Base-by-base conservation (phyloP, 2,329 filamentous ascomycete genomes). In the Phoma sp. region DNA sequence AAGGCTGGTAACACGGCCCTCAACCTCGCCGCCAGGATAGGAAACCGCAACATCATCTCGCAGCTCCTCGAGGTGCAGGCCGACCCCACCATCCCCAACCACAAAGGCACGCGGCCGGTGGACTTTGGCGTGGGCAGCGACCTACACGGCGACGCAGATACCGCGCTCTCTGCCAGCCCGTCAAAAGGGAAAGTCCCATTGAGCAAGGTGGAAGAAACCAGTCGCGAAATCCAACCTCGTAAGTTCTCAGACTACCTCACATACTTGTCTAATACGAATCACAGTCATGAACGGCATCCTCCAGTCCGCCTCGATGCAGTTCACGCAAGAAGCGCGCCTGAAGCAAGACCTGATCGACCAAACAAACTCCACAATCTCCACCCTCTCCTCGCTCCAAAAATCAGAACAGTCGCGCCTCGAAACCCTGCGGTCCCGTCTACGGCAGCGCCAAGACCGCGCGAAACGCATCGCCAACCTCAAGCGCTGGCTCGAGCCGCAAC, bases 31-130 rank as follows among this genome's bases (percentile, higher is more conserved):
- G 93, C 95, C 1, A 85, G 95, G 58, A 96, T 97, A 63, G 92
- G 92, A 21, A 98, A 96, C 72, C 84, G 90, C 51, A 96, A 92
- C 67, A 96, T 99, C 66, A 96, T 98, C 54, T 94, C 92, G n/a
- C 95, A 99, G 72, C 81, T 99, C 29, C 82, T 98, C 10, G 95
- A 99, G 76, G 93, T 99, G 38, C 92, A 94, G 52, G 95, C 95
- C 1, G 92, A 98, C 74, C 89, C 92, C n/a, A 87, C 89, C 48
- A 93, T 98, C 68, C 85, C 92, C 6, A 99, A 99, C 69, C 87
- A 92, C 43, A 93, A 93, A 39, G 93, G 94, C 19, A 82, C 98
- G 12, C 85, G 91, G 35, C 93, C 95, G 1, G 82, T 92, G n/a
- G 95, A 98, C 73, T 99, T 99, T 78, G 94, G 94, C 8, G 91